Base-by-base conservation (phyloP, 106 monocot species). In the Agapanthus africanus region DNA sequence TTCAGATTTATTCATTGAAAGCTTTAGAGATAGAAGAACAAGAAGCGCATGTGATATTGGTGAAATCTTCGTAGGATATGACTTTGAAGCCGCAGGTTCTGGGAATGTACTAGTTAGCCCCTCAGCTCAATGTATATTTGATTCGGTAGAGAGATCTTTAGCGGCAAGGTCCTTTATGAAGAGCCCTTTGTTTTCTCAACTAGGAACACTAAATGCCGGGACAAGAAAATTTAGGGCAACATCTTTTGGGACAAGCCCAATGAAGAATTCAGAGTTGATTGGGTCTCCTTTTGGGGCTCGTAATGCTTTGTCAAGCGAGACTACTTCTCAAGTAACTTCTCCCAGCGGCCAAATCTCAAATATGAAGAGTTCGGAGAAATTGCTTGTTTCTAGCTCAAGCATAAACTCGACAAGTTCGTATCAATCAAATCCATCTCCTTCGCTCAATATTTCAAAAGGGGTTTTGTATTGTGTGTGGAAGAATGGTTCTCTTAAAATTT, bases 381-480 rank as follows among this genome's bases (percentile, higher is more conserved):
- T 46, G 71, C 38, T 40, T 35, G 37, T 66, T 19, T 76, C 68
- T 42, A 37, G 46, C 40, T 67, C 82, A 30, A 79, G 74, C 56
- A 35, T 68, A 2, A 54, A 52, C 39, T 81, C 83, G 0, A 14
- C 60, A 39, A 67, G 44, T 50, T 83, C 80, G 50, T 65, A 38
- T 52, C 73, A 70, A 40, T 70, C 75, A 13, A 36, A 14, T 34
- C 35, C 71, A 50, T 63, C 79, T 64, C 18, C 39, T 27, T 4
- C 69, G 51, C 21, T 10, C 40, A 38, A 62, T 71, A n/a, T 63
- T 23, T 77, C 80, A 22, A 81, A 81, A 70, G 95, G 81, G 26
- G 11, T 76, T 15, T 57, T 95, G 70, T 75, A 68, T 22, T 73
- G 73, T 61, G 32, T 68, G 4, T 84, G 77, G 79, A 85, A 74